phyloP scores from a whole-genome alignment of 805 yeast species.

The Candida parachauliodes region DNA sequence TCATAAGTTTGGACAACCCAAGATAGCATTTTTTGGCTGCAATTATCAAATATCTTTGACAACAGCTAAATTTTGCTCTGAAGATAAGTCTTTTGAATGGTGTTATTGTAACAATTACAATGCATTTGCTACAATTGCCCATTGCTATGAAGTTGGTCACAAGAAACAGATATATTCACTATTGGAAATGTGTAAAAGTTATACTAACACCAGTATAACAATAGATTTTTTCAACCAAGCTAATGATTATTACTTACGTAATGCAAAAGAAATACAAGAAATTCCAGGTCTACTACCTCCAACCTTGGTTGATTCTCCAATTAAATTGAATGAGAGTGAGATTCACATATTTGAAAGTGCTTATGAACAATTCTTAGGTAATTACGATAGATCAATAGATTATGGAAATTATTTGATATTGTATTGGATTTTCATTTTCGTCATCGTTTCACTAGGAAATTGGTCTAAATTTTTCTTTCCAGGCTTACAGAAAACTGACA shows the following conservation, averaged over 20 bases:
- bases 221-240: constrained; percentile 20
- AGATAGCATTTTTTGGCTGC: constrained; percentile 31
- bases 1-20: constrained; percentile 22
- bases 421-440: constrained; percentile 30
- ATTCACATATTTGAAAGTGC: constrained; percentile 20
- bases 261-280: constrained; percentile 14
- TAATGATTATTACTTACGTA: constrained; percentile 13
- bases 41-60: constrained; percentile 17
- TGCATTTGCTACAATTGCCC: constrained; percentile 36
- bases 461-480: constrained; percentile 33
- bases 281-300: constrained; percentile 8
- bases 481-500: constrained; percentile 19
- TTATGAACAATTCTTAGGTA: constrained; percentile 38
- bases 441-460: constrained; percentile 23
- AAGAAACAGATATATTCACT: constrained; percentile 21
- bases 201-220: constrained; percentile 19
- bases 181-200: constrained; percentile 21
- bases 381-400: constrained; percentile 41
- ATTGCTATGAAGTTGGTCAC: constrained; percentile 28
- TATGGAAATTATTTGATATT: constrained; percentile 33
- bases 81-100: constrained; percentile 5
- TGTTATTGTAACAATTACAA: constrained; percentile 27
- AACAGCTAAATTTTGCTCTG: constrained; percentile 20
- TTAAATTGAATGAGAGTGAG: constrained; percentile 20
- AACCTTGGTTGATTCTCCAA: constrained; percentile 15